Evolutionary conservation across 2,329 filamentous ascomycete genomes (phyloP), one percentile per base, ranked within the genome.

Genomic region (Clonostachys sp.): DNA sequence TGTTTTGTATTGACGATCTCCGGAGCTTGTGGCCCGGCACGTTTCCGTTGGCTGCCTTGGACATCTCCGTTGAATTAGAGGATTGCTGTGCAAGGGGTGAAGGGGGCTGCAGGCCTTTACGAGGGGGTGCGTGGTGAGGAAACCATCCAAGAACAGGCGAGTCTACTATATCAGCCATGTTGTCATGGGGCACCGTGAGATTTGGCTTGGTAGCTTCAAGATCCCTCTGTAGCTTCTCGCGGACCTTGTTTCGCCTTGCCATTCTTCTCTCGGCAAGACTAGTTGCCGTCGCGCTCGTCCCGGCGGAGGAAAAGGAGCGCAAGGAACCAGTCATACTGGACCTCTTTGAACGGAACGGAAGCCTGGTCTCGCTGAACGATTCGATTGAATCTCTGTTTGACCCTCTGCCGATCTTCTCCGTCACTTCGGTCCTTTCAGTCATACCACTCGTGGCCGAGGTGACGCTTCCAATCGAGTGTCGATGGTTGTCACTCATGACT

Each of bases 121-220:
- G 38, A 40, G 35, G 3, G 14, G 36, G 14, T 8, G 36, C 36
- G 10, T 18, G 14, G 20, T 42, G 39, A 35, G 42, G 42, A 16
- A 48, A 48, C 47, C 47, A 45, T 6, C 47, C 47, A 2, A 48
- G 38, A 5, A 48, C 47, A 16, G 47, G 47, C 6, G 47, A 48
- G 47, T 48, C 47, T 14, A 45, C 42, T 16, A 43, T 20, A 20
- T 41, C 36, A 17, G n/a, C 43, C 8, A 17, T 24, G 38, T 17
- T 14, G 42, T n/a, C 34, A 10, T 35, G 33, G 2, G 33, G 30
- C 13, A 13, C 12, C 17, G 42, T n/a, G 12, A 16, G 14, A 12
- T n/a, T 45, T 12, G 18, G 13, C 43, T 48, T 48, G 20, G 36
- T 41, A 5, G 47, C 47, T 5, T 45, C 38, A 33, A 45, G 42